Percentiles rank a stretch among this genome's conserved stretches.
Conservation (phyloP, 73 alveolate species). For the Tetrahymena thermophila region DNA sequence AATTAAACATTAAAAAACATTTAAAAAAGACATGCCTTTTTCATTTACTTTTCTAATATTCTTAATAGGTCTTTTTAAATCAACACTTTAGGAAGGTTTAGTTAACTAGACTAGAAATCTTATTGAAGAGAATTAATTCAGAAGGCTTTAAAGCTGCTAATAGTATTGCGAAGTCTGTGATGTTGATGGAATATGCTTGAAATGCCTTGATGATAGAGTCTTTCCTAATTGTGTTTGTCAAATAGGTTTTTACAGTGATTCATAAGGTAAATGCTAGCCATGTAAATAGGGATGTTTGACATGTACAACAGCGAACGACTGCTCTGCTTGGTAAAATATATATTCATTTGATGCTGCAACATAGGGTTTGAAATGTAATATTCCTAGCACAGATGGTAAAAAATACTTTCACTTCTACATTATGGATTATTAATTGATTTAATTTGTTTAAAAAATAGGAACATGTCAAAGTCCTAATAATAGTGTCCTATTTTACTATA, state of each 20-base stretch:
- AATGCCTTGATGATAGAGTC: background rate
- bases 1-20: background rate
- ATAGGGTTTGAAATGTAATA: background rate
- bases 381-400: background rate
- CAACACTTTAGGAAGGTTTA: background rate
- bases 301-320: background rate
- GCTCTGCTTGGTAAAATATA: background rate
- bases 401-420: background rate
- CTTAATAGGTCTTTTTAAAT: background rate
- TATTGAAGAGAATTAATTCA: too few species aligned
- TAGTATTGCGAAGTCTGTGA: background rate
- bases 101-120: background rate
- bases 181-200: background rate
- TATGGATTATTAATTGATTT: too few species aligned
- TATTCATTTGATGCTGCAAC: background rate
- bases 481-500: background rate
- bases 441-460: background rate
- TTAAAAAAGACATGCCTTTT: background rate
- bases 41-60: too few species aligned
- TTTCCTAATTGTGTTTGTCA: background rate
- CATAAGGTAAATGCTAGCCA: background rate
- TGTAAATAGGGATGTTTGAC: background rate
- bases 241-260: background rate
- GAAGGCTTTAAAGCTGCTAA: background rate
- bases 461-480: background rate